Evolutionary conservation across 257 asterid genomes (phyloP).

Genomic region (Prunella vulgaris): DNA sequence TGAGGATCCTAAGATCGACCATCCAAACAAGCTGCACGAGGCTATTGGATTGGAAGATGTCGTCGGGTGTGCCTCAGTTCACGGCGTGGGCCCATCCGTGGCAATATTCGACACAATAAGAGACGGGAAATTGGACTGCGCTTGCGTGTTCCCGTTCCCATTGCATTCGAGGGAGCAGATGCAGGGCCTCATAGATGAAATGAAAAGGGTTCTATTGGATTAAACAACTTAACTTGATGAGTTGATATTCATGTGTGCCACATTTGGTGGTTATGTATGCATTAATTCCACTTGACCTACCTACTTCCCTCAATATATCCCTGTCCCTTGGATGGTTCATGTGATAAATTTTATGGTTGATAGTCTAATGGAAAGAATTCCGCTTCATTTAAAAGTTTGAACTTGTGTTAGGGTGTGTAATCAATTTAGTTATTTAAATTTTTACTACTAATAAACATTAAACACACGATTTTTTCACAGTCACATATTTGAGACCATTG

Average conservation of each 20-base stretch:
- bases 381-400: too few relatives aligned
- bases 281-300: neutral
- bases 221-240: conserved; percentile 19
- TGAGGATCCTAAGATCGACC: conserved; percentile 54
- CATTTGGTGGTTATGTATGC: neutral
- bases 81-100: conserved; percentile 83
- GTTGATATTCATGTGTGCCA: neutral
- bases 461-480: too few relatives aligned
- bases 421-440: too few relatives aligned
- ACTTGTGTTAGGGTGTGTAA: too few relatives aligned
- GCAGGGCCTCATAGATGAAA: conserved; percentile 50
- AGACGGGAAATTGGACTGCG: conserved; percentile 63
- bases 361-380: neutral
- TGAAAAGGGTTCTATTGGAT: conserved; percentile 47
- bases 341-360: neutral
- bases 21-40: conserved; percentile 25
- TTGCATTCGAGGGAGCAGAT: conserved; percentile 88
- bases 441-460: too few relatives aligned
- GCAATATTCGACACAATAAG: conserved; percentile 68
- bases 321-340: neutral
- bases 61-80: conserved; percentile 69
- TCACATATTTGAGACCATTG: too few relatives aligned
- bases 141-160: conserved; percentile 79
- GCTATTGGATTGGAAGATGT: conserved; percentile 65
- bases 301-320: neutral